These are phyloP conservation scores for Blepharisma japonicum DNA, from an alignment of 73 alveolate genomes.

Conservation along the genomic window DNA sequence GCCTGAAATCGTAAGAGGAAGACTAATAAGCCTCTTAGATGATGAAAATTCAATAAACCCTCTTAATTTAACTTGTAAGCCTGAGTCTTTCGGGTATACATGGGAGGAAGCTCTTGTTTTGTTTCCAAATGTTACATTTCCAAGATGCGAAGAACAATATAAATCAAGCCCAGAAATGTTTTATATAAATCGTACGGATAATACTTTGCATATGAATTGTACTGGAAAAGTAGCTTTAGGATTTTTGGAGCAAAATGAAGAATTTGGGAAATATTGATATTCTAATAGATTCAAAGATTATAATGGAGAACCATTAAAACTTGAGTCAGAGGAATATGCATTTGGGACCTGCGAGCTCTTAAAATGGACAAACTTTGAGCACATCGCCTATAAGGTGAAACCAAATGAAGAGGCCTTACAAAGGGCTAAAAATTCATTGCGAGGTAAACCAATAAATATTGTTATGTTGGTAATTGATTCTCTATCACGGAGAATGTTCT, in stretches of 20 bases:
- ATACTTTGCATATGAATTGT: no score
- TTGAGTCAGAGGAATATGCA: no score
- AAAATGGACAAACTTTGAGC: no score
- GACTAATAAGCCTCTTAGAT: neutral
- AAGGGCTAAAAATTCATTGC: neutral
- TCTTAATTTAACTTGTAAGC: neutral
- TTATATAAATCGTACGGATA: no score
- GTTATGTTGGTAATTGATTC: constrained; percentile 1
- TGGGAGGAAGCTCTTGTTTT: neutral
- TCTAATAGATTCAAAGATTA: no score
- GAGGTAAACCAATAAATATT: neutral
- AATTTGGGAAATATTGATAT: no score
- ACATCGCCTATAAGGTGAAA: neutral
- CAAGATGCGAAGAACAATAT: neutral
- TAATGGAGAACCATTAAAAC: no score
- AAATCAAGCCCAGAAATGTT: no score
- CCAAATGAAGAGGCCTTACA: neutral
- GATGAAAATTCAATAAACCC: neutral
- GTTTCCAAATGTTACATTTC: neutral
- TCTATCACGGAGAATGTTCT: constrained; percentile 25
- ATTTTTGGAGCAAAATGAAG: no score
- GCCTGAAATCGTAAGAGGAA: no score
- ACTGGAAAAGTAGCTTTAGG: no score
- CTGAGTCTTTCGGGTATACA: constrained; percentile 25
- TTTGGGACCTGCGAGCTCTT: no score